Percentiles rank a stretch among this genome's conserved stretches.
Conservation (phyloP, 371 early-diverging fungal species). For the Mucor plumbeus region DNA sequence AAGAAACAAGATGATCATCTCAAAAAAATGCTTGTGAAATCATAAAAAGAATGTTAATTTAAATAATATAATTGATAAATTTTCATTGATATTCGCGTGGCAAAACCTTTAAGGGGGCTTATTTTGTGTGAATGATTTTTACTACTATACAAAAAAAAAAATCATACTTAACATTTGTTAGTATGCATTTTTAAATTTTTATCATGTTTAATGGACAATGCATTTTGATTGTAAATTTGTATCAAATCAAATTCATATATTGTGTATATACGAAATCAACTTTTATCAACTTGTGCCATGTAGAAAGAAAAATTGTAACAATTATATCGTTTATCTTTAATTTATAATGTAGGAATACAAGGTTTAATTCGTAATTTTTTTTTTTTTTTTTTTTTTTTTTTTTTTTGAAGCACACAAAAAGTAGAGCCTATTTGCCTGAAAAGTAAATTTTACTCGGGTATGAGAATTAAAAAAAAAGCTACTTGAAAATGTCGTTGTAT, state of each 20-base stretch:
- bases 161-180: not conserved
- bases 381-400: too few relatives aligned
- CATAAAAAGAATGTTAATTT: not conserved
- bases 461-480: slow-evolving; percentile 7
- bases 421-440: slow-evolving; percentile 19
- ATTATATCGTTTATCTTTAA: too few relatives aligned
- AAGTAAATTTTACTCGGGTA: slow-evolving; percentile 34
- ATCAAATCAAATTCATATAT: too few relatives aligned
- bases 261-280: too few relatives aligned
- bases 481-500: slow-evolving; percentile 4
- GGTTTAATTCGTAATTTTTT: slow-evolving; percentile 1
- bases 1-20: slow-evolving; percentile 1
- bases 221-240: too few relatives aligned
- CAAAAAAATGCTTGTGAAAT: not conserved
- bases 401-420: slow-evolving; percentile 4
- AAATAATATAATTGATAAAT: not conserved
- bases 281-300: too few relatives aligned
- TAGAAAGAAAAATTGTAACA: not conserved
- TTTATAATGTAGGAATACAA: not conserved
- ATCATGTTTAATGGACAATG: too few relatives aligned
- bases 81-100: slow-evolving; percentile 7
- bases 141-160: not conserved
- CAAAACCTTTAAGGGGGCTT: slow-evolving; percentile 5
- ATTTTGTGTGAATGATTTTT: not conserved
- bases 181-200: not conserved